phyloP scores from a whole-genome alignment of 345 rosid species.

The Salix purpurea region DNA sequence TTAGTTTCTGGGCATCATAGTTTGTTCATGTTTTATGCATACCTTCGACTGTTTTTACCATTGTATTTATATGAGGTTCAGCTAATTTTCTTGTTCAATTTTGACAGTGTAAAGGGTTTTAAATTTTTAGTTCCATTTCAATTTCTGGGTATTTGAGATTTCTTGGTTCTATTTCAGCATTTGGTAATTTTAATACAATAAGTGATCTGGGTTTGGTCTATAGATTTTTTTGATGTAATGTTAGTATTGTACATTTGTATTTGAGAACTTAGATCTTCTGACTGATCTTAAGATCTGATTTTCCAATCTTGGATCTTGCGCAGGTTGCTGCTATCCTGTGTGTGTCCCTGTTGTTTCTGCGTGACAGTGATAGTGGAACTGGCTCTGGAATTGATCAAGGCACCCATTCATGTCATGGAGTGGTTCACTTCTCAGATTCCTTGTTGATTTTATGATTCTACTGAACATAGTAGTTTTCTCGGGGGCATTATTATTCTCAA shows the following conservation, averaged over 20 bases:
- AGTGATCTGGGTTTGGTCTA: neutral
- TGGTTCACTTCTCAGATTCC: constrained; percentile 36
- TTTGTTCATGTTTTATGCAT: neutral
- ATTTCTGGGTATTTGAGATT: constrained; percentile 3
- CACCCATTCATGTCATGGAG: constrained; percentile 31
- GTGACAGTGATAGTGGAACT: constrained; percentile 27
- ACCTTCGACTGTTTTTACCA: neutral
- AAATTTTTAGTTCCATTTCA: neutral
- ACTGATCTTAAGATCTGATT: neutral
- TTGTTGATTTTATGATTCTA: constrained; percentile 10
- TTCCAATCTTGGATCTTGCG: constrained; percentile 5
- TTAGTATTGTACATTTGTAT: neutral
- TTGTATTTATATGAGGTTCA: too few relatives aligned
- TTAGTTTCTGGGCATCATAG: neutral
- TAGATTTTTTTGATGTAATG: neutral
- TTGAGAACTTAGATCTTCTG: neutral
- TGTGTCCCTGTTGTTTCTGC: constrained; percentile 31
- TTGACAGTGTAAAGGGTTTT: too few relatives aligned
- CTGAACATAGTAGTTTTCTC: neutral
- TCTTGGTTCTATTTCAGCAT: neutral
- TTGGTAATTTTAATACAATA: neutral
- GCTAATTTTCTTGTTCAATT: too few relatives aligned
- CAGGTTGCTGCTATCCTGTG: constrained; percentile 29
- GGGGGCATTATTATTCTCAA: neutral
- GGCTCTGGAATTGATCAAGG: constrained; percentile 32